Percentiles rank a stretch among this genome's conserved stretches.
Evolutionary conservation across 805 yeast species (phyloP).

Genomic region (Starmerella asiatica): DNA sequence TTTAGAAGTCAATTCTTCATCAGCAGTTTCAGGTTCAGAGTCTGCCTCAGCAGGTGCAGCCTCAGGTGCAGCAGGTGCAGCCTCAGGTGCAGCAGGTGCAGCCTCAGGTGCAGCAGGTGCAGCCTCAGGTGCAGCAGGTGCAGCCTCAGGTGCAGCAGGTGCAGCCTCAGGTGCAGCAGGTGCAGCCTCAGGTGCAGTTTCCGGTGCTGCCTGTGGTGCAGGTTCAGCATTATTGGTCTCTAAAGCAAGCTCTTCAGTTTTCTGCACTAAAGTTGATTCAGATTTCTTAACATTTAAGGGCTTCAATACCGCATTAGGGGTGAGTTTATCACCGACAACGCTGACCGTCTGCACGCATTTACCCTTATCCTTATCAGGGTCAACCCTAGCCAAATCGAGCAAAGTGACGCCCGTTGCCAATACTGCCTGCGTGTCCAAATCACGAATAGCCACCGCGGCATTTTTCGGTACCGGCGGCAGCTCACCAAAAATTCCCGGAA

Average conservation of each 20-base stretch:
- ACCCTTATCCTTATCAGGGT: conserved; percentile 46
- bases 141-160: conserved; percentile 7
- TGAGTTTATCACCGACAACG: conserved; percentile 51
- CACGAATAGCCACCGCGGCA: conserved; percentile 57
- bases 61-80: conserved; percentile 4
- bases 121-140: conserved; percentile 1
- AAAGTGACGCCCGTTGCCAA: conserved; percentile 21
- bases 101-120: conserved; percentile 1
- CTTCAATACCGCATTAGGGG: conserved; percentile 33
- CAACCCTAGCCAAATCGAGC: conserved; percentile 30
- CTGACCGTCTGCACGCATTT: conserved; percentile 68
- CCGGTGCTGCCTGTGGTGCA: conserved; percentile 31
- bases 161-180: neutral
- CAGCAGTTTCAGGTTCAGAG: conserved; percentile 2
- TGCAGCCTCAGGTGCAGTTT: conserved; percentile 11
- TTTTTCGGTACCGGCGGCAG: conserved; percentile 41
- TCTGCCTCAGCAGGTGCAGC: neutral
- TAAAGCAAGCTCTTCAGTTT: neutral
- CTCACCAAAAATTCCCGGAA: conserved; percentile 37
- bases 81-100: conserved; percentile 6
- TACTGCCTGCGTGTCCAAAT: conserved; percentile 29
- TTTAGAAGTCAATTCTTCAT: conserved; percentile 12
- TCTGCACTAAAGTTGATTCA: neutral
- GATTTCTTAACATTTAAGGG: neutral
- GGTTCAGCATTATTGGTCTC: too few relatives aligned